Base-by-base conservation (phyloP, 805 yeast species). In the Aciculoconidium aculeatum region DNA sequence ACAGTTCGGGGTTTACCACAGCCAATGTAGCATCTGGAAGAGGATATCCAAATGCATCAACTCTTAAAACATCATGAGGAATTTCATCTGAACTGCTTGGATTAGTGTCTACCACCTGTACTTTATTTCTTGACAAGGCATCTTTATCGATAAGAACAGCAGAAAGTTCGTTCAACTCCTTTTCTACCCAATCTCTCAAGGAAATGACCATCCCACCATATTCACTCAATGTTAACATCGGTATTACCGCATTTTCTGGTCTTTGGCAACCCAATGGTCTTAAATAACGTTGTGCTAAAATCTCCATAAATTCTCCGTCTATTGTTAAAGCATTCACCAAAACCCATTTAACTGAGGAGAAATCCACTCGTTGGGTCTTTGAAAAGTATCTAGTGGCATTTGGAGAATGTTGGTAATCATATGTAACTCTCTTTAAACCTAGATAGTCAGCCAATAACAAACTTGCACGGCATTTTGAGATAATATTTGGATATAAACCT, bases 121-220 rank as follows among this genome's bases (percentile, higher is more conserved):
- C 84, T 4, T 75, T 65, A 50, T 86, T 86, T 18, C 84, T 70
- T 0, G 85, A 68, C 20, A 86, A 61, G 0, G 86, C 80, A 18
- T 74, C 78, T 36, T 78, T 80, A 41, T 85, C 94, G 11, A 86
- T 70, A 12, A 78, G 53, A 1, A 85, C 75, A 32, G 83, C 84
- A 0, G 85, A 69, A 7, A 81, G 54, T 15, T 69, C 75, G 27
- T 72, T 72, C 12, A 79, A 83, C 31, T 73, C 73, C 4, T 73
- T 73, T 3, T 85, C 87, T 10, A 88, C 61, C 86, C 95, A 90
- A 53, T 92, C 99, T 41, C 94, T 69, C 70, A 87, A 73, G 1
- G 96, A 77, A 5, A 92, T 76, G 8, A 88, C 87, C 75, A 90
- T 84, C 2, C 99, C 99, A 18, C 98, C 98, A 47, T 87, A 94